Conservation (phyloP, 2,329 filamentous ascomycete species). For the Diaporthe sp. region DNA sequence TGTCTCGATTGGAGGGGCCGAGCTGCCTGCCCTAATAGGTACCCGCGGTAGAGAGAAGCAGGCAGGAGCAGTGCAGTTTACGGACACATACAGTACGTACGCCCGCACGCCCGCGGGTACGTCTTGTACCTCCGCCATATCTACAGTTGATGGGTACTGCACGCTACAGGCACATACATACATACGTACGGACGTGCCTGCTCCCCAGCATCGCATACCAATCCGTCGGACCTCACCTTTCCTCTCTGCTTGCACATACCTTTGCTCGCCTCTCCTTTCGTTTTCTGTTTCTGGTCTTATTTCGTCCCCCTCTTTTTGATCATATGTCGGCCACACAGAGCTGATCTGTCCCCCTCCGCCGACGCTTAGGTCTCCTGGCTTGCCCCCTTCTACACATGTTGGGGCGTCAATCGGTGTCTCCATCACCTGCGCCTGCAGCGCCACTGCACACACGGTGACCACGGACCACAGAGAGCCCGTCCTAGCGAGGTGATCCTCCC, state of each 20-base stretch:
- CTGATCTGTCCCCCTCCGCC: neutral
- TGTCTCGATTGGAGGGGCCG: constrained; percentile 22
- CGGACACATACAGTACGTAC: neutral
- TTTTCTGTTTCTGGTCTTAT: neutral
- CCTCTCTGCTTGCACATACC: neutral
- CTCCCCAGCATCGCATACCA: constrained; percentile 7
- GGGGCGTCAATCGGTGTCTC: constrained; percentile 10
- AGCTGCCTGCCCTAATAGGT: neutral
- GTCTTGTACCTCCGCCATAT: neutral
- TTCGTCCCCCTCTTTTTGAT: too few relatives aligned
- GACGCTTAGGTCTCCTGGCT: neutral
- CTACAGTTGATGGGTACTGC: neutral
- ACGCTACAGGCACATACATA: neutral
- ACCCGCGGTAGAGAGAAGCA: neutral
- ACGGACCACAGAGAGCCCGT: constrained; percentile 20
- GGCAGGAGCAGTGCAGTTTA: neutral
- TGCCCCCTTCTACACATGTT: constrained; percentile 10
- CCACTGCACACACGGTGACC: constrained; percentile 30
- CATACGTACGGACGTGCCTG: neutral
- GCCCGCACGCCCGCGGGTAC: neutral
- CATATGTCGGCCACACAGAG: constrained; percentile 2
- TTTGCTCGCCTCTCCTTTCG: constrained; percentile 5
- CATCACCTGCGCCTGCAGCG: constrained; percentile 12
- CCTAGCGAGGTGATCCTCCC: constrained; percentile 12
- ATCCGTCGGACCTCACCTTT: constrained; percentile 16